Evolutionary conservation across 768 basidiomycete genomes (phyloP).

Genomic region (Paxillus ammoniavirescens): DNA sequence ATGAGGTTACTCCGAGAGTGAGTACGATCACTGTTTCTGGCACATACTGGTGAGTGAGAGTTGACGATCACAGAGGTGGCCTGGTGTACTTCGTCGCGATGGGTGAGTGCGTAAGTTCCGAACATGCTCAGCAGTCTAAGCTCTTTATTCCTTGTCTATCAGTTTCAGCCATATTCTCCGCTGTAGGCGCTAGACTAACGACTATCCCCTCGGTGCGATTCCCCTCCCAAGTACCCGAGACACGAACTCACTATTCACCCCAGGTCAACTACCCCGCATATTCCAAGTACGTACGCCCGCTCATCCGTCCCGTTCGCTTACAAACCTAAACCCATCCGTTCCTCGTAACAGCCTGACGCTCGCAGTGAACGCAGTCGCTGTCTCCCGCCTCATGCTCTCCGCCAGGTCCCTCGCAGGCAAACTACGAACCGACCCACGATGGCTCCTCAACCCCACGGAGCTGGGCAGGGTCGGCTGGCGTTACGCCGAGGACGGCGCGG

Average conservation of each 20-base stretch:
- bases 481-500: neutral
- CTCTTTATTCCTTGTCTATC: neutral
- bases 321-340: neutral
- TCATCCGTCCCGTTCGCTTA: neutral
- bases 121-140: neutral
- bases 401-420: conserved; percentile 12
- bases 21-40: neutral
- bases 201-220: neutral
- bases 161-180: conserved; percentile 4
- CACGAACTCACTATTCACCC: neutral
- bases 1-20: conserved; percentile 2
- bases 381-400: conserved; percentile 14
- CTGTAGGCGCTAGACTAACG: conserved; percentile 1
- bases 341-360: neutral
- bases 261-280: conserved; percentile 6
- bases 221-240: neutral
- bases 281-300: conserved; percentile 1
- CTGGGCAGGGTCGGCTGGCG: conserved; percentile 9
- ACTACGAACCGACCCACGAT: conserved; percentile 1
- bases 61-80: neutral
- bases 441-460: conserved; percentile 14
- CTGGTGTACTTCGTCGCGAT: conserved; percentile 9
- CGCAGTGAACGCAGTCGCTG: conserved; percentile 6
- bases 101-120: neutral
- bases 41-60: neutral